Base-by-base conservation (phyloP, 2,329 filamentous ascomycete species). In the Dactylellina parvicollis region DNA sequence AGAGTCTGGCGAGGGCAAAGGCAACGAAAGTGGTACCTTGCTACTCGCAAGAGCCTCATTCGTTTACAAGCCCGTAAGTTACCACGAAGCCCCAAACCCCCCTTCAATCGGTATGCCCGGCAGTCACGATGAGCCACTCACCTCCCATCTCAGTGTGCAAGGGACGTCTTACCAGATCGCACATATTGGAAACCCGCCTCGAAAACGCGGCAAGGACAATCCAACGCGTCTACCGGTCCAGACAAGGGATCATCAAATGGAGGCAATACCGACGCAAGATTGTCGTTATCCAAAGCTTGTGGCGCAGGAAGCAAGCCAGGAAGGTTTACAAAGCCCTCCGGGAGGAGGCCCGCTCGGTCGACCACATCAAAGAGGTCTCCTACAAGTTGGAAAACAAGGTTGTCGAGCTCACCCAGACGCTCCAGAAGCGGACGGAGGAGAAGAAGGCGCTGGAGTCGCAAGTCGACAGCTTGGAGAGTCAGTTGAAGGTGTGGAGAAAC, bases 331-430 rank as follows among this genome's bases (percentile, higher is more conserved):
- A 96, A 87, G 88, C 85, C 77, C 83, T 96, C 74, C 92, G 95
- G 77, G 93, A 97, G 82, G 95, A 99, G 82, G 95, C 95, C 76
- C 91, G 95, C 79, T 96, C 99, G 84, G 87, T 99, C 81, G 70
- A 74, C 61, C 60, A 74, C 47, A 66, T 74, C 70, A 98, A 98
- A 85, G 94, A 98, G 82, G 99, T 99, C 77, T 98, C 95, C 1
- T 99, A 99, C 85, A 98, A 96, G 85, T 85, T 99, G 78, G 95
- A 99, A 82, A 98, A 99, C 86, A 99, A 99, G 88, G 95, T 99
- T 75, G 92, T 99, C 75, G 95, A 99, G 83, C 86, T 99, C 79
- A 99, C 95, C 0, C 95, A 99, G 81, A 92, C 90, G 54, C 83
- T 99, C 78, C 93, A 95, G 76, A 89, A 92, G 8, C 90, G 96